A percentile compares a stretch with the other conserved stretches of the same genome.
These are phyloP conservation scores for Lentinus tigrinus DNA, from an alignment of 768 basidiomycete species.

Conservation along the genomic window DNA sequence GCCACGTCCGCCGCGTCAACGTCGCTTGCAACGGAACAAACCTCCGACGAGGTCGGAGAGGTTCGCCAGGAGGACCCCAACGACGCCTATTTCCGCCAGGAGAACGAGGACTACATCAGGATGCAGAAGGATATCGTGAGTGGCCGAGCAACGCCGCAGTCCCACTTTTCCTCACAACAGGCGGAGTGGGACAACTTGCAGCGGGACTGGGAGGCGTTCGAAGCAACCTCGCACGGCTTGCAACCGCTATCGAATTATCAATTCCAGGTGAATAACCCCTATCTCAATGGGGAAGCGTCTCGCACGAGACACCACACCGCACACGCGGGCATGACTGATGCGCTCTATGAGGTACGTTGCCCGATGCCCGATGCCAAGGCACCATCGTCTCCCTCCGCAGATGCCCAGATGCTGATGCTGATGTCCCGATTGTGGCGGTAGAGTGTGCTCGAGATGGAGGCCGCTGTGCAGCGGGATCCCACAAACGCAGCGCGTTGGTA, in stretches of 20 bases:
- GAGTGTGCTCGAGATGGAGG: slow-evolving; percentile 89
- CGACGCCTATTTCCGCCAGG: slow-evolving; percentile 31
- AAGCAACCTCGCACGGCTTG: slow-evolving; percentile 69
- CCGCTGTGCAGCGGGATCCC: slow-evolving; percentile 78
- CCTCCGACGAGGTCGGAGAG: neutral
- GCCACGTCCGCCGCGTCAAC: neutral
- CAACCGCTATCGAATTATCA: slow-evolving; percentile 56
- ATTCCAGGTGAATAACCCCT: slow-evolving; percentile 80
- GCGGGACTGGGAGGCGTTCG: slow-evolving; percentile 77
- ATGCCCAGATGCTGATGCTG: slow-evolving; percentile 4
- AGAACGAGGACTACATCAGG: slow-evolving; percentile 34
- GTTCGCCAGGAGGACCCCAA: slow-evolving; percentile 11
- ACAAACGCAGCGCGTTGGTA: slow-evolving; percentile 78
- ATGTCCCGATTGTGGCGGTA: slow-evolving; percentile 31
- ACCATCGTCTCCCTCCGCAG: neutral
- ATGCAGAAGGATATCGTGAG: slow-evolving; percentile 10
- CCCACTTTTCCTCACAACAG: slow-evolving; percentile 18
- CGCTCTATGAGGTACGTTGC: slow-evolving; percentile 39
- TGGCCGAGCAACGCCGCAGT: slow-evolving; percentile 3
- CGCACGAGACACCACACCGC: slow-evolving; percentile 46
- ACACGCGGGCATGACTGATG: slow-evolving; percentile 29
- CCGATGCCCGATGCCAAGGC: neutral
- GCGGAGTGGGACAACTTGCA: slow-evolving; percentile 69
- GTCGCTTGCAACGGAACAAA: neutral
- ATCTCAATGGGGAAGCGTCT: slow-evolving; percentile 59